Evolutionary conservation across 768 basidiomycete genomes (phyloP), one percentile per base, ranked within the genome.

Genomic region (Goffeauzyma gilvescens): DNA sequence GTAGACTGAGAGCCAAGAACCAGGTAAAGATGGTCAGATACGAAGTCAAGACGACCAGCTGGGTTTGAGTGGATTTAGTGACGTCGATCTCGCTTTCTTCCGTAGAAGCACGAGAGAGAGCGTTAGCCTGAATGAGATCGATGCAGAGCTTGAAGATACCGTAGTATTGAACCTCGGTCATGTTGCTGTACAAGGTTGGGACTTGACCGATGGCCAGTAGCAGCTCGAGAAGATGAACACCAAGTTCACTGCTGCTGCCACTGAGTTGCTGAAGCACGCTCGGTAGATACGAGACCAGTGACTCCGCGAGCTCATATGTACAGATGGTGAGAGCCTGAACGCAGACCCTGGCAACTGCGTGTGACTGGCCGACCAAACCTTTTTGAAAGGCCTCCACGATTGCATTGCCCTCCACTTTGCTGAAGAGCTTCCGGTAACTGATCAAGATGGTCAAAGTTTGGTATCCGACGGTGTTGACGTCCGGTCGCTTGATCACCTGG

Each of bases 111-210:
- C 51, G 42, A 18, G 52, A 41, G 13, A 48, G 40, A 30, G 56
- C 58, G 7, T 54, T 54, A 26, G 55, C 45, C 52, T 87, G 80
- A 44, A 98, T 76, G 65, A 93, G 96, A 59, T 85, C 80, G 49
- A 93, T 65, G 9, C 87, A 87, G 28, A 96, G 82, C 6, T 81
- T 84, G 54, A 98, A 95, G 0, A 96, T 81, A 70, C 81, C 79
- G 59, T 81, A 83, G 66, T 78, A 96, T 54, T 96, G 81, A 35
- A 67, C 72, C 50, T 87, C 83, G 2, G 81, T 86, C 53, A 98
- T 81, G 62, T 93, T 96, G 43, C 76, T 76, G 60, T 86, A 81
- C 5, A 96, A 67, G 5, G 72, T 65, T 1, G 74, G 78, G 12
- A 80, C 71, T 1, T 85, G 82, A 3, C 83, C 86, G 33, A 93